Base-by-base conservation (phyloP, 75 land plant genomes). In the Adiantum capillusveneris region DNA sequence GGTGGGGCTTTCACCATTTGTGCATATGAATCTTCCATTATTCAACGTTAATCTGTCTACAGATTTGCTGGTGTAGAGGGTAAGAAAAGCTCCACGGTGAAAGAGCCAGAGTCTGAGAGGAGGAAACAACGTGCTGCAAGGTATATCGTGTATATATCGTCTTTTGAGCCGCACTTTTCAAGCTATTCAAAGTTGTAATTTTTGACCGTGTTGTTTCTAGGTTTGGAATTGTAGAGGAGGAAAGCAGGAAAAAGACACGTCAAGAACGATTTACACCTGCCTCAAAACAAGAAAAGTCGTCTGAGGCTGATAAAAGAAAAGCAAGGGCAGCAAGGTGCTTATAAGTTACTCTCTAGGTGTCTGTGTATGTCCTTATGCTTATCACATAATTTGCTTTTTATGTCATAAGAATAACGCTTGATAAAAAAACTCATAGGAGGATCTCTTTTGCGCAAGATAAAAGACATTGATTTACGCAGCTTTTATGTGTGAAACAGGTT, bases 181-280 rank as follows among this genome's bases (percentile, higher is more conserved):
- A 34, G 37, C 9, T 34, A 34, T 56, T 29, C 6, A 56, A 11
- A 20, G 13, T 14, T 53, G 11, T 20, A 13, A 14, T 20, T 16
- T 53, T 53, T 53, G 18, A 53, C 12, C 18, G 13, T 53, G 13
- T 9, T 18, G 31, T 3, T 3, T n/a, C 3, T 26, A 25, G 27
- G 27, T 56, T 56, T 18, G 26, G 58, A 9, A 56, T 56, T 5
- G 48, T 19, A 6, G 67, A 63, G n/a, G 71, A 69, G 41, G 71
- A 69, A 56, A 66, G 67, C 27, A 69, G 61, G 71, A 69, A 69
- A 44, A 69, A 62, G 66, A 67, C 71, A 0, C 36, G 71, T 29
- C 19, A 52, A 28, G 71, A 66, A 21, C 50, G 71, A 52, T 69
- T 69, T 36, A 31, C 60, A 42, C 14, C 45, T 25, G 58, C 58